A percentile compares a stretch with the other conserved stretches of the same genome.
These are phyloP conservation scores for Psilocybe subaeruginosa DNA, from an alignment of 768 basidiomycete genomes.

Conservation along the genomic window DNA sequence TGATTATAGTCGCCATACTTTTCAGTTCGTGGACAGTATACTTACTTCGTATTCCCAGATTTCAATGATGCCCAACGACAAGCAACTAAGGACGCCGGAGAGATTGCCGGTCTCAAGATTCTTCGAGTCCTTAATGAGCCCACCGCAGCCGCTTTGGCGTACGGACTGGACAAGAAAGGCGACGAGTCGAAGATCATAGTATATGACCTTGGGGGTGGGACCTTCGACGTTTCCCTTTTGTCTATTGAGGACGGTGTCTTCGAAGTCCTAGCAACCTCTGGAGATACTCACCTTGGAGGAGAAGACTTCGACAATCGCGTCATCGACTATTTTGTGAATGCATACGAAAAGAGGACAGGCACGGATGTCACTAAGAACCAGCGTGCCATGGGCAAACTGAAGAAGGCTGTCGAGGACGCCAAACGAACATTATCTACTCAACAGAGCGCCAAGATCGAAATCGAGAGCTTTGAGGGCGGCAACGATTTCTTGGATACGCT, in stretches of 20 bases:
- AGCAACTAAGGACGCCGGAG: slow-evolving; percentile 71
- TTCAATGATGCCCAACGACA: slow-evolving; percentile 68
- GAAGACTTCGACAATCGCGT: slow-evolving; percentile 76
- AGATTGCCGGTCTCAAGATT: slow-evolving; percentile 65
- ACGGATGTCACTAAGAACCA: slow-evolving; percentile 61
- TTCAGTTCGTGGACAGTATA: not conserved
- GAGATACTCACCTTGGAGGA: slow-evolving; percentile 75
- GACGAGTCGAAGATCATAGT: slow-evolving; percentile 64
- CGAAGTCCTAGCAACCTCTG: slow-evolving; percentile 72
- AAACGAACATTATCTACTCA: slow-evolving; percentile 66
- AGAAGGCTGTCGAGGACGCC: slow-evolving; percentile 73
- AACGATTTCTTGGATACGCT: slow-evolving; percentile 82
- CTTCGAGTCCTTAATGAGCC: slow-evolving; percentile 73
- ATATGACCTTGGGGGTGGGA: slow-evolving; percentile 76
- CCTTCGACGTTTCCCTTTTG: slow-evolving; percentile 73
- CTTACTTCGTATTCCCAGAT: slow-evolving; percentile 33
- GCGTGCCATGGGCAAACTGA: slow-evolving; percentile 70
- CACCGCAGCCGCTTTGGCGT: slow-evolving; percentile 72
- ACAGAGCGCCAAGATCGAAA: slow-evolving; percentile 57
- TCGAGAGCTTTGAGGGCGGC: slow-evolving; percentile 71
- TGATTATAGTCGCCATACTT: slow-evolving; percentile 27
- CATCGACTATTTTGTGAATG: slow-evolving; percentile 69
- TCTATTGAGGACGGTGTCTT: slow-evolving; percentile 72
- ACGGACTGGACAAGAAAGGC: slow-evolving; percentile 66
- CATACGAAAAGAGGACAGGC: slow-evolving; percentile 72